A percentile compares a stretch with the other conserved stretches of the same genome.
phyloP scores from a whole-genome alignment of 768 basidiomycete species.

The Termitomyces eurrhizus region DNA sequence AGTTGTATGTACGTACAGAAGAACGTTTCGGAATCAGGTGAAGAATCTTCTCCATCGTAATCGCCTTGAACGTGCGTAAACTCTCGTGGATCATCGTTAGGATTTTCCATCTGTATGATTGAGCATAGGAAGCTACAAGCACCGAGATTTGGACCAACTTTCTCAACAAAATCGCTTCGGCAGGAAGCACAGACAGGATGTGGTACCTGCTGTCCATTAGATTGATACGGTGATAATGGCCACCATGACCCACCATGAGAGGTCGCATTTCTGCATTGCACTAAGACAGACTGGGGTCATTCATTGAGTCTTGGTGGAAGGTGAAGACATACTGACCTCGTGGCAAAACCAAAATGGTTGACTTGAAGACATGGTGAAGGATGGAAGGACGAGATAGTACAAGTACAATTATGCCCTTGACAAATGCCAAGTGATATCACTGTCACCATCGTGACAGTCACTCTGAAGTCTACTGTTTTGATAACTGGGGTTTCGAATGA shows the following conservation, averaged over 20 bases:
- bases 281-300: slow-evolving; percentile 31
- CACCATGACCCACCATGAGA: slow-evolving; percentile 56
- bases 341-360: slow-evolving; percentile 82
- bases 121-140: slow-evolving; percentile 8
- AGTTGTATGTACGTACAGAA: slow-evolving; percentile 35
- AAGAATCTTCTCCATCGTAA: slow-evolving; percentile 25
- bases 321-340: slow-evolving; percentile 39
- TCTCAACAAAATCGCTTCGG: slow-evolving; percentile 79
- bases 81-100: slow-evolving; percentile 69
- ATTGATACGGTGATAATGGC: slow-evolving; percentile 2
- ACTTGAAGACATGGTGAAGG: slow-evolving; percentile 54
- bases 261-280: slow-evolving; percentile 89
- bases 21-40: slow-evolving; percentile 43
- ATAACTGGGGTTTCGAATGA: too few relatives aligned
- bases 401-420: slow-evolving; percentile 3
- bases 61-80: slow-evolving; percentile 42
- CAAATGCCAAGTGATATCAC: slow-evolving; percentile 10
- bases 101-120: slow-evolving; percentile 61
- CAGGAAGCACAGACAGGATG: slow-evolving; percentile 84
- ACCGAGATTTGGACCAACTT: slow-evolving; percentile 34
- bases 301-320: neutral
- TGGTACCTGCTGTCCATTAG: slow-evolving; percentile 49
- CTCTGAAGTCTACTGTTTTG: slow-evolving; percentile 43
- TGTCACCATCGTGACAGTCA: slow-evolving; percentile 10
- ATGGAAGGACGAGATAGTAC: slow-evolving; percentile 6